Evolutionary conservation across 2,329 filamentous ascomycete species (phyloP), one percentile per base, ranked within the genome.

Genomic region (Fusarium poae): DNA sequence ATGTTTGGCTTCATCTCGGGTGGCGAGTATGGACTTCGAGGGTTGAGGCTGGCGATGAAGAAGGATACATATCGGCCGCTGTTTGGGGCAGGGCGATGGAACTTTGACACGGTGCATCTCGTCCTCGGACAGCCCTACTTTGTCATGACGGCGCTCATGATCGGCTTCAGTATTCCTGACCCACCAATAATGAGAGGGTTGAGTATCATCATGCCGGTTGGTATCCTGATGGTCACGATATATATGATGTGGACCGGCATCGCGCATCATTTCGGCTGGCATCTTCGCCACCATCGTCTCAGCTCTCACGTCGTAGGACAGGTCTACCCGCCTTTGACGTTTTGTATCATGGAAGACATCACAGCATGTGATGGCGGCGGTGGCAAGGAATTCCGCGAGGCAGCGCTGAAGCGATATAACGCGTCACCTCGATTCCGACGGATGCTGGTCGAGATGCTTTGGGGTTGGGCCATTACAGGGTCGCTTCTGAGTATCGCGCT

Each of bases 1-100:
- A 82, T 83, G 71, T 84, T 82, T 68, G 82, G 82, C 49, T 75
- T 82, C 53, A 78, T 83, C 9, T 83, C 81, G 0, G 82, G 82
- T 25, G 75, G 82, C 46, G 81, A 83, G 61, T 83, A 82, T 40
- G 80, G 79, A 7, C 61, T 69, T 23, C 46, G 66, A 4, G 53
- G 65, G 4, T 32, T 68, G 8, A 59, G 65, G 1, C 46, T 68
- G 15, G 49, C 40, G 7, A 1, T 68, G 9, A 68, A 68, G 15
- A 58, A 20, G 5, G 65, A 68, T 42, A 55, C 50, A 0, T 68
- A 68, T 8, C 39, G 65, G 0, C 65, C 65, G 5, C 34, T 68
- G 6, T 39, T 64, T 4, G 42, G 37, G 1, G 59, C 59, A 1
- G 65, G 65, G 3, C 64, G 65, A 3, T 68, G 65, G 65, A 52